Conservation (phyloP, 2,329 filamentous ascomycete species). For the Verticillium dahliae region DNA sequence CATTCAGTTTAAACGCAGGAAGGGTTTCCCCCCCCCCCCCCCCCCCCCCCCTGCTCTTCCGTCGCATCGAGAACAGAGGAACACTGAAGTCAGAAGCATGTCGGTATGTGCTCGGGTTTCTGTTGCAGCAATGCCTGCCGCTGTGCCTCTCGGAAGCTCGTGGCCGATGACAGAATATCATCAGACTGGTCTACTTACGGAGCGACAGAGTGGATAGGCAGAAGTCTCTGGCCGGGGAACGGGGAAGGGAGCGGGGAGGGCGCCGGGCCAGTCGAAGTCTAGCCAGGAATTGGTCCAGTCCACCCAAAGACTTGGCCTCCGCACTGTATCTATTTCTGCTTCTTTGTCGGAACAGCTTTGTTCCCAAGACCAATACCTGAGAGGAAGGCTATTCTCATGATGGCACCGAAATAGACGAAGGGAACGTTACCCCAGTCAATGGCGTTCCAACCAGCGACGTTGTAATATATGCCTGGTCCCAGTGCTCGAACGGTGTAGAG, state of each 20-base stretch:
- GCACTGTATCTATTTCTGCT: slow-evolving; percentile 2
- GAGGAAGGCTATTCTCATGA: slow-evolving; percentile 53
- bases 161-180: neutral
- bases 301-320: neutral
- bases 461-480: slow-evolving; percentile 58
- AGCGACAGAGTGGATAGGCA: neutral
- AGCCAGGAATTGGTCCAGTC: neutral
- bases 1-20: too few relatives aligned
- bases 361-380: slow-evolving; percentile 44
- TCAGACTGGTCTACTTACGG: neutral
- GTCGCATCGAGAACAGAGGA: neutral
- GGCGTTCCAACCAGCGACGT: slow-evolving; percentile 55
- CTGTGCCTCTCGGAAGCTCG: neutral
- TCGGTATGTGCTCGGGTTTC: slow-evolving; percentile 9
- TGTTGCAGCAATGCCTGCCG: neutral
- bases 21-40: too few relatives aligned
- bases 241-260: neutral
- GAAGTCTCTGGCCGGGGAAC: neutral
- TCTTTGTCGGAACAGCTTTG: slow-evolving; percentile 7
- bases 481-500: slow-evolving; percentile 58
- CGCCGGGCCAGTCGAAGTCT: neutral
- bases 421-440: slow-evolving; percentile 64
- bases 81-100: neutral
- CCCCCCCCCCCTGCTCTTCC: neutral
- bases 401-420: slow-evolving; percentile 62